Base-by-base conservation (phyloP, 331 rosid species). In the Rosa hybrid region DNA sequence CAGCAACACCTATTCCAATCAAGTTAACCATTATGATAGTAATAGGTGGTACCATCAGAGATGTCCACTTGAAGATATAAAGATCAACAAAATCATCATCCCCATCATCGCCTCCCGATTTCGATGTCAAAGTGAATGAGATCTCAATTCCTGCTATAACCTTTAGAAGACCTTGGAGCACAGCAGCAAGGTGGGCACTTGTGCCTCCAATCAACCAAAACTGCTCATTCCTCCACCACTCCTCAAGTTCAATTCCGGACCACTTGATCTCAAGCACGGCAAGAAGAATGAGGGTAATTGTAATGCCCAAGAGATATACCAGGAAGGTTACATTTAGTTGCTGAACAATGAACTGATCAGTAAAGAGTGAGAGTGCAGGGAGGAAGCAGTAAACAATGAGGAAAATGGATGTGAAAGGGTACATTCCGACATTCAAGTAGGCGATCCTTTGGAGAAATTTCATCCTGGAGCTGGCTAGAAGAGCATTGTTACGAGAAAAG, bases 181-280 rank as follows among this genome's bases (percentile, higher is more conserved):
- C 97, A 1, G 95, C 97, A 21, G 89, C 95, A 18, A 92, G 83
- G 72, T 92, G 97, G 2, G 97, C 97, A 83, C 97, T 92, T 42
- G 97, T 92, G 78, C 97, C 97, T 34, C 97, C 97, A 30, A 92
- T 92, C 42, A 92, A 72, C 97, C 97, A 92, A 77, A 92, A 92
- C 30, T 92, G 97, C 69, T 90, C 97, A 65, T 92, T 92, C 74
- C 97, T 85, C 97, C 97, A 90, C 97, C 95, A 92, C 8, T 92
- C 95, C 68, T 89, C 95, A 12, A 92, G 84, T 3, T 70, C 87
- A 27, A 92, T 90, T 12, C 95, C 93, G 0, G 97, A 89, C 97
- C 97, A 92, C 77, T 90, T 90, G 81, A 92, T 83, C 79, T 92
- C 97, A 10, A 92, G 88, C 6, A 73, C 85, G 0, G 97, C 93